These are phyloP conservation scores for Setomelanomma holmii DNA, from an alignment of 2,329 filamentous ascomycete species.

Conservation along the genomic window DNA sequence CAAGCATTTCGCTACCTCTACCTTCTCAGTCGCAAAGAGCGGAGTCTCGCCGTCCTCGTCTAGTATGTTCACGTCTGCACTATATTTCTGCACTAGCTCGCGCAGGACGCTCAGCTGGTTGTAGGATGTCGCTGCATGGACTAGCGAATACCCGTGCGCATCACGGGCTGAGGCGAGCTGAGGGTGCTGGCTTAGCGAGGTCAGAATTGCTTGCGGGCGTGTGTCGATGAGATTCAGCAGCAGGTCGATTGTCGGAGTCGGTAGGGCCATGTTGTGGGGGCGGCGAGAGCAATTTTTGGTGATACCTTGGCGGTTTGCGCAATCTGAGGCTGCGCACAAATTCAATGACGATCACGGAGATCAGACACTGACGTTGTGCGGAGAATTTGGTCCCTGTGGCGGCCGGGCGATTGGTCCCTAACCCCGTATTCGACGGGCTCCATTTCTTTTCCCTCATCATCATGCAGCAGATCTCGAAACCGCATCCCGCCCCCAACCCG, in stretches of 20 bases:
- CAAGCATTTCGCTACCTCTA: conserved; percentile 77
- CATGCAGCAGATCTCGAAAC: background rate
- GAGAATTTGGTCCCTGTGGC: conserved; percentile 5
- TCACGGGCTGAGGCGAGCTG: conserved; percentile 82
- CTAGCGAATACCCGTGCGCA: conserved; percentile 88
- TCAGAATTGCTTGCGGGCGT: conserved; percentile 74
- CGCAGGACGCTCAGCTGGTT: conserved; percentile 83
- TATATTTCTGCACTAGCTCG: conserved; percentile 75
- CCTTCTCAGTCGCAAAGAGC: conserved; percentile 88
- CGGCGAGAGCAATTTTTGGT: background rate
- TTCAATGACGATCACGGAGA: background rate
- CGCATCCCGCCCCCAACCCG: background rate
- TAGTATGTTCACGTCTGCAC: conserved; percentile 78
- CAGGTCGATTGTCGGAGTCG: conserved; percentile 52
- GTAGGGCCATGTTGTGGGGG: conserved; percentile 39
- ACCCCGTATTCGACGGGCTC: background rate
- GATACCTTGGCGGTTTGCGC: background rate
- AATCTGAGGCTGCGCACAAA: background rate
- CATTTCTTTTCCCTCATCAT: background rate
- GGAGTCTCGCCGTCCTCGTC: conserved; percentile 95
- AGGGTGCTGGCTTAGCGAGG: conserved; percentile 76
- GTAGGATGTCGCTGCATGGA: conserved; percentile 94
- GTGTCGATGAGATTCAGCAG: conserved; percentile 74
- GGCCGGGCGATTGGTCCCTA: background rate
- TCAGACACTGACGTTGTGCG: conserved; percentile 6